Evolutionary conservation across 371 early-diverging fungal species (phyloP).

Genomic region (Rhizopus stolonifer): DNA sequence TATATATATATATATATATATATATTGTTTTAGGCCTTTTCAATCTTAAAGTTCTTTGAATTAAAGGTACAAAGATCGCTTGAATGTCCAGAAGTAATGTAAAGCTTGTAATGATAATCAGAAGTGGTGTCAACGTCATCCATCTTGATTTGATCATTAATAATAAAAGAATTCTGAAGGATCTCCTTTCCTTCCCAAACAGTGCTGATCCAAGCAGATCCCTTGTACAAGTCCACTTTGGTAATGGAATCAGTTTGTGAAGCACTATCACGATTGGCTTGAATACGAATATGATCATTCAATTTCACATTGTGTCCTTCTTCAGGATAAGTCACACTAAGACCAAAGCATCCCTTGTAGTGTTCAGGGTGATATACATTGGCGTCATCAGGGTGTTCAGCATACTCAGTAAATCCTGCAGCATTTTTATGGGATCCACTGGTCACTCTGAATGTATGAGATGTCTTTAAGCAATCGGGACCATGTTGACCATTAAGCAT

Average conservation of each 20-base stretch:
- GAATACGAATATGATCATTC: constrained; percentile 33
- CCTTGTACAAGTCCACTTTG: constrained; percentile 44
- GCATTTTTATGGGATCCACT: constrained; percentile 55
- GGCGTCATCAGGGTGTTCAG: constrained; percentile 35
- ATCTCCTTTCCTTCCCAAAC: too few relatives aligned
- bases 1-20: background rate
- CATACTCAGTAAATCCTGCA: constrained; percentile 48
- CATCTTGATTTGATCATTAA: constrained; percentile 40
- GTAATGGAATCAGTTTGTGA: constrained; percentile 36
- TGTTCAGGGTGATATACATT: constrained; percentile 31
- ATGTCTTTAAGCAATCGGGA: constrained; percentile 52
- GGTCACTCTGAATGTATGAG: constrained; percentile 61
- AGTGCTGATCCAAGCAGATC: constrained; percentile 31
- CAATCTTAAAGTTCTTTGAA: constrained; percentile 30
- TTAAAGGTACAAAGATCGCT: constrained; percentile 21
- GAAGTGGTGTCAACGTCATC: constrained; percentile 19
- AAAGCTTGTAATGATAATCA: constrained; percentile 30
- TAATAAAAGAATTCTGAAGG: constrained; percentile 30
- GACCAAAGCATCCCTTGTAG: constrained; percentile 44
- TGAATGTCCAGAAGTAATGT: constrained; percentile 18
- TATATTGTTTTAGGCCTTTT: background rate
- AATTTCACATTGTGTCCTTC: constrained; percentile 21
- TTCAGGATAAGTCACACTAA: constrained; percentile 32
- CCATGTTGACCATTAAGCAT: constrained; percentile 39
- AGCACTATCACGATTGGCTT: constrained; percentile 32